These are phyloP conservation scores for Rhododendron mucronatum DNA, from an alignment of 148 eudicot genomes.

Conservation along the genomic window DNA sequence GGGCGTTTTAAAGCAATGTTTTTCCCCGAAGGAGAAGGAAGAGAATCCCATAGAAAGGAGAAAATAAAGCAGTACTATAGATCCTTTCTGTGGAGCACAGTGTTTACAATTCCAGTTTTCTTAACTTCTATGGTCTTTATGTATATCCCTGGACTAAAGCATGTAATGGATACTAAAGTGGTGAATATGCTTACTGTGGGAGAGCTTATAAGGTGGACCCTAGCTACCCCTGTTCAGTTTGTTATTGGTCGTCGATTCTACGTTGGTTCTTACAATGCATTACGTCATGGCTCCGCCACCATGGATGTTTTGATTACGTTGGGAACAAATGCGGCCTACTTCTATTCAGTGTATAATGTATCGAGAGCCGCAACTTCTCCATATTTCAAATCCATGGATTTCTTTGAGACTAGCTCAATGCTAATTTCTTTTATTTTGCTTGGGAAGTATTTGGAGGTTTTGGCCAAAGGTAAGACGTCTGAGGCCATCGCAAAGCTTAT, in stretches of 20 bases:
- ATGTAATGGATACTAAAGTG: constrained; percentile 53
- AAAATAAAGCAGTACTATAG: constrained; percentile 55
- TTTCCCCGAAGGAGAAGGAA: constrained; percentile 61
- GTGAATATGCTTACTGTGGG: constrained; percentile 75
- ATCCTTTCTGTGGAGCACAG: constrained; percentile 80
- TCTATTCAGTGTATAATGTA: constrained; percentile 78
- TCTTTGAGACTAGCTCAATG: constrained; percentile 94
- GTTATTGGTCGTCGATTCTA: constrained; percentile 78
- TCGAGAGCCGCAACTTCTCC: constrained; percentile 71
- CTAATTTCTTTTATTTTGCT: constrained; percentile 88
- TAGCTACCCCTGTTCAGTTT: constrained; percentile 95
- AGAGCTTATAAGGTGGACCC: constrained; percentile 67
- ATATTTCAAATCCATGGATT: constrained; percentile 62
- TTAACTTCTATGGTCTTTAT: constrained; percentile 85
- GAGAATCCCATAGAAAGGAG: constrained; percentile 55
- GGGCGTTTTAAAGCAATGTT: constrained; percentile 59
- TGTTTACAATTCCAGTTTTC: constrained; percentile 82
- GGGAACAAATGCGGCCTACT: constrained; percentile 96
- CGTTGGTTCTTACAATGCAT: constrained; percentile 72
- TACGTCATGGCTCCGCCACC: constrained; percentile 79
- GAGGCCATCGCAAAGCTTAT: constrained; percentile 95
- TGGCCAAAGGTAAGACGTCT: constrained; percentile 94
- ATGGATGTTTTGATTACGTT: constrained; percentile 97
- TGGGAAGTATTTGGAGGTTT: constrained; percentile 88
- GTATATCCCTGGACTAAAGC: constrained; percentile 72